Conservation (phyloP, 371 early-diverging fungal genomes). For the Choanephora cucurbitarum region DNA sequence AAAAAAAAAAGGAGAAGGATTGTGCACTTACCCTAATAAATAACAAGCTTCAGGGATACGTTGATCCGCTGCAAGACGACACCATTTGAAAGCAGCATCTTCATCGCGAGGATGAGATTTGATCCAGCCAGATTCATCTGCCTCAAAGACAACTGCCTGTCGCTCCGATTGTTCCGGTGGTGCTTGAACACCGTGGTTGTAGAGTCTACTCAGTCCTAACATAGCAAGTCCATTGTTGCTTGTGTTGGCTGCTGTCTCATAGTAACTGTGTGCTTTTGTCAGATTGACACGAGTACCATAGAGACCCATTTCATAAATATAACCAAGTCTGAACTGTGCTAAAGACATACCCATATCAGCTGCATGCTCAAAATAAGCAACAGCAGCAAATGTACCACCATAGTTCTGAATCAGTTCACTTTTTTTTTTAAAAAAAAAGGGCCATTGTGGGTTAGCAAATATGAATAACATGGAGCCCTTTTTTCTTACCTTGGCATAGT, state of each 20-base stretch:
- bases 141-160: constrained; percentile 21
- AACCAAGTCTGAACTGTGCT: constrained; percentile 34
- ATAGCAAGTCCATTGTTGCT: constrained; percentile 29
- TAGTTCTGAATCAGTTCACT: constrained; percentile 32
- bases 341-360: constrained; percentile 34
- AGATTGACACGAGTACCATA: constrained; percentile 31
- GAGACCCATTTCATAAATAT: constrained; percentile 31
- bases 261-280: constrained; percentile 28
- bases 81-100: constrained; percentile 50
- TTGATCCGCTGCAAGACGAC: constrained; percentile 40
- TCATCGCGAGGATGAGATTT: constrained; percentile 40
- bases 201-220: constrained; percentile 35
- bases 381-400: constrained; percentile 35
- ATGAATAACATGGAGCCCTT: no score
- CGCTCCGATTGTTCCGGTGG: constrained; percentile 30
- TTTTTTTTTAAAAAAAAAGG: no score
- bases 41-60: constrained; percentile 41
- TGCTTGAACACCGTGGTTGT: constrained; percentile 38
- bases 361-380: constrained; percentile 33
- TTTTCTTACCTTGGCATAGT: constrained; percentile 38
- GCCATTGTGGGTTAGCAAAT: no score
- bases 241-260: constrained; percentile 31
- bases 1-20: background rate
- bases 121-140: constrained; percentile 45
- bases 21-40: constrained; percentile 43